Conservation (phyloP, 345 rosid species). For the Lepidium sativum region DNA sequence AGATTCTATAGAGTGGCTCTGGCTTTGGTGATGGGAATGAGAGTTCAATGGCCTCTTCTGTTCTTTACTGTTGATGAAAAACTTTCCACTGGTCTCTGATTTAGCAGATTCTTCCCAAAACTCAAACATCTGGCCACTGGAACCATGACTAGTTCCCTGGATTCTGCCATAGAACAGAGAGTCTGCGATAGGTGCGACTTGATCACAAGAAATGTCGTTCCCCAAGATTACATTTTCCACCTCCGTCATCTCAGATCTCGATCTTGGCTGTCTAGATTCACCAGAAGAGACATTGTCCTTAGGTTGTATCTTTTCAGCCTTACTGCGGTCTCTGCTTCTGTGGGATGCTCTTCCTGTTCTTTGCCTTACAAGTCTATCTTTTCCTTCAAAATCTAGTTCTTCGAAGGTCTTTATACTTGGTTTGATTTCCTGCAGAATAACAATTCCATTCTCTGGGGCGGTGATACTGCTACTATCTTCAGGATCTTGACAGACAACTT, state of each 20-base stretch:
- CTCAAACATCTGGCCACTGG: conserved; percentile 40
- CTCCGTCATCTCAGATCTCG: conserved; percentile 30
- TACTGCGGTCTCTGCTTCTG: conserved; percentile 14
- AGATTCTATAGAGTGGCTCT: conserved; percentile 34
- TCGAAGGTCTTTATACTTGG: conserved; percentile 41
- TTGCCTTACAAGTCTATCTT: conserved; percentile 19
- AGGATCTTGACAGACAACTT: conserved; percentile 21
- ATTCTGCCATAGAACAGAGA: conserved; percentile 35
- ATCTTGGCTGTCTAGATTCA: conserved; percentile 30
- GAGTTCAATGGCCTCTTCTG: neutral
- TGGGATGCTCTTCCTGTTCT: conserved; percentile 10
- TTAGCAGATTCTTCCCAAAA: conserved; percentile 46
- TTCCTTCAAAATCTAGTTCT: conserved; percentile 37
- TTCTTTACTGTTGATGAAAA: neutral
- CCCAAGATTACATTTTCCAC: conserved; percentile 30
- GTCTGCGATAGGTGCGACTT: conserved; percentile 45
- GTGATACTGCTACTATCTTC: conserved; percentile 20
- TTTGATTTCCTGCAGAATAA: conserved; percentile 45
- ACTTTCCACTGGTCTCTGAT: conserved; percentile 26
- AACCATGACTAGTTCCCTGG: conserved; percentile 29
- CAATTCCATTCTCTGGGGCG: conserved; percentile 34
- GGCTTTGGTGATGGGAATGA: neutral
- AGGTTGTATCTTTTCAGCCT: conserved; percentile 24
- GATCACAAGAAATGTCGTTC: conserved; percentile 69
- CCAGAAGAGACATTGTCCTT: conserved; percentile 30